Conservation (phyloP, 169 alveolate genomes). For the Eimeria falciformis region DNA sequence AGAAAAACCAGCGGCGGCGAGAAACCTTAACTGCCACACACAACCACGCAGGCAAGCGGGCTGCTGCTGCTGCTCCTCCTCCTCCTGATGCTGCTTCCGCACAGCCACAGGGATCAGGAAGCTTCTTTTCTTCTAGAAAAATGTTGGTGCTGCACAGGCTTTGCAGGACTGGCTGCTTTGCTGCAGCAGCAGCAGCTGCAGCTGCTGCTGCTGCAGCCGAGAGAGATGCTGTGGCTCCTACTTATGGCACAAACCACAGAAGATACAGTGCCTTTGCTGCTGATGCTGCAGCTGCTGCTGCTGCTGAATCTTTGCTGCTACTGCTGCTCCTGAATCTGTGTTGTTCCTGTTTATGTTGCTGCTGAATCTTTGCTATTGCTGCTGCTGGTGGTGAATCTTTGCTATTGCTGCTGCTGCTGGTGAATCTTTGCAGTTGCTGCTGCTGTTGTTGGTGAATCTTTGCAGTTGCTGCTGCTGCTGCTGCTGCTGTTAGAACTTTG, state of each 20-base stretch:
- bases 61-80: slow-evolving; percentile 9
- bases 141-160: not conserved
- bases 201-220: not conserved
- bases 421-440: too few species aligned
- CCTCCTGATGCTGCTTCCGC: not conserved
- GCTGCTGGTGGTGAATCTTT: not conserved
- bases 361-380: too few species aligned
- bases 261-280: not conserved
- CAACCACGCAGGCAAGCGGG: too few species aligned
- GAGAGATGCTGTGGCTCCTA: not conserved
- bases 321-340: not conserved
- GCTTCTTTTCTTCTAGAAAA: not conserved
- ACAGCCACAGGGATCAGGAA: not conserved
- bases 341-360: too few species aligned
- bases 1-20: too few species aligned
- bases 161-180: not conserved
- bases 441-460: slow-evolving; percentile 1
- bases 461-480: not conserved
- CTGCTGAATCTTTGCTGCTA: too few species aligned
- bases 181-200: not conserved
- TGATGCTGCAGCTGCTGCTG: not conserved
- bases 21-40: too few species aligned
- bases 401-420: not conserved
- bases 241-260: not conserved
- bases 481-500: not conserved